Evolutionary conservation across 202 grass and related monocot species (phyloP), one percentile per base, ranked within the genome.

Genomic region (Setaria viridis): DNA sequence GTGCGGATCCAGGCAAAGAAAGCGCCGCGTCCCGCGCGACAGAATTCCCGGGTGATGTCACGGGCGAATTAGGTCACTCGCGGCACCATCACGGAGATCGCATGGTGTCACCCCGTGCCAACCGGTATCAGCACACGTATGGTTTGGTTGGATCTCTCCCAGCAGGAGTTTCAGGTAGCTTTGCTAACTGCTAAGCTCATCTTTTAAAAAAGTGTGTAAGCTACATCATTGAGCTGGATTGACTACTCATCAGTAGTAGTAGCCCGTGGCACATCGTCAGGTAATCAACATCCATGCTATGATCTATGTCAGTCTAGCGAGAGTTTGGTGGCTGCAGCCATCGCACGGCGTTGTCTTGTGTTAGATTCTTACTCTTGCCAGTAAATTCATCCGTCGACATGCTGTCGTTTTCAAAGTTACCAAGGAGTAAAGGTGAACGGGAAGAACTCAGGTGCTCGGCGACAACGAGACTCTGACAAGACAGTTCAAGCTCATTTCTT

Each of bases 41-140:
- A 50, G 65, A 65, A 59, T 86, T 64, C 41, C 65, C 25, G 3
- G 42, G 17, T 72, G 85, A 50, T 76, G 85, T 84, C 80, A 84
- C 80, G 39, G 60, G 71, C 13, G 59, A 56, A 41, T 50, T 19
- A 43, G 84, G 80, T 73, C 79, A 79, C 80, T 84, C 45, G 51
- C 80, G 84, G 75, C 84, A 14, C 74, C 74, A 90, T 48, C 84
- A 84, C 58, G 9, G 51, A 54, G 80, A 87, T 84, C 84, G 32
- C 76, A 6, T 19, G 11, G 80, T 80, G 75, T 55, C 84, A 80
- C 43, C 12, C 69, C 29, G 34, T 47, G 29, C 72, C 63, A 53
- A 70, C 80, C 42, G 9, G 1, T 53, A 17, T 12, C 1, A 3
- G 37, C 1, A 50, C 80, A 87, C 85, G 85, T 80, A 64, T 30